Evolutionary conservation across 305 asterid genomes (phyloP), one percentile per base, ranked within the genome.

Genomic region (Plantago coronopus): DNA sequence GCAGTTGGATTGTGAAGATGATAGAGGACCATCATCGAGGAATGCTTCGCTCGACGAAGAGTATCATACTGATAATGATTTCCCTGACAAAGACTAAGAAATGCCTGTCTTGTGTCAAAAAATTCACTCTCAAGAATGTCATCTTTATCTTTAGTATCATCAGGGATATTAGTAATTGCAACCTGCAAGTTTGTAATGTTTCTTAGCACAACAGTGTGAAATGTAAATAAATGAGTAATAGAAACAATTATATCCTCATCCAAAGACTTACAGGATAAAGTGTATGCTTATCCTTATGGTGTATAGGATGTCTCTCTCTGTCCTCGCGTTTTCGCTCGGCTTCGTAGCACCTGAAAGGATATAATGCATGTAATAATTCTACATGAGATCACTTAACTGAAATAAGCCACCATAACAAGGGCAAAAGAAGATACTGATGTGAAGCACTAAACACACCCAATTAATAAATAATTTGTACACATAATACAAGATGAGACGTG

Each of bases 1-100:
- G 94, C 97, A 12, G 99, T 89, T 31, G 99, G 99, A 74, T 93
- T 93, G 78, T 93, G 99, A 69, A 93, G 96, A 79, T 93, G 99
- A 74, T 89, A 93, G 63, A 93, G 91, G 67, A 87, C 91, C 97
- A 93, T 93, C 97, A 93, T 89, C 17, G 96, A 93, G 29, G 99
- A 93, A 74, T 89, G 99, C 79, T 93, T 93, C 54, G 97, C 97
- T 61, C 96, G 81, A 23, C 99, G 90, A 60, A 93, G 91, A 51
- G 97, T 93, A 74, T 93, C 99, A 56, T 89, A 93, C 67, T 89
- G 97, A 69, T 93, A 93, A 78, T 87, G 97, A 74, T 89, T 93
- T 72, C 96, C 96, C 74, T 89, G 97, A 80, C 96, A 89, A 48
- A 93, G 96, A 65, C 96, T 89, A 42, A 87, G 83, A 71, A 87